phyloP scores from a whole-genome alignment of 208 protist genomes.

The Acanthamoeba castellanii region DNA sequence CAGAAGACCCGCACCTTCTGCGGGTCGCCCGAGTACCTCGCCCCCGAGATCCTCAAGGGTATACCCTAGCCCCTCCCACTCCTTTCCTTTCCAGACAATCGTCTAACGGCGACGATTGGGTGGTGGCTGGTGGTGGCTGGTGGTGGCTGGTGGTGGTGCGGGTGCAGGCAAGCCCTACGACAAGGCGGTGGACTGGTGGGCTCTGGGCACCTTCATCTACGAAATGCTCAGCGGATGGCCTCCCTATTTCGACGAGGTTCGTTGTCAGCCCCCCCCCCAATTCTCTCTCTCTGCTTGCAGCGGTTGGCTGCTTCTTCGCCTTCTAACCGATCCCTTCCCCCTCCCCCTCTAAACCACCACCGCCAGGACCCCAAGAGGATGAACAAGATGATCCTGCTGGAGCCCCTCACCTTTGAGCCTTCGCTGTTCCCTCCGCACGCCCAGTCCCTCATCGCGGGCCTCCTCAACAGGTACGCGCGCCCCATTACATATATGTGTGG shows the following conservation, averaged over 20 bases:
- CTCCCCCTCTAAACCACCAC: no score
- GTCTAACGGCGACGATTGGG: no score
- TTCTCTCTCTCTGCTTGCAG: background rate
- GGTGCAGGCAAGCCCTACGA: slow-evolving; percentile 80
- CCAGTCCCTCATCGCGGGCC: slow-evolving; percentile 78
- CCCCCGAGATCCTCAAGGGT: slow-evolving; percentile 73
- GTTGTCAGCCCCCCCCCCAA: background rate
- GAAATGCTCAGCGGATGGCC: slow-evolving; percentile 83
- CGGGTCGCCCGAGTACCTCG: slow-evolving; percentile 86
- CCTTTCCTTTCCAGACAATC: slow-evolving; percentile 63
- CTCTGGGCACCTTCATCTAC: slow-evolving; percentile 83
- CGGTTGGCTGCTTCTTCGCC: no score
- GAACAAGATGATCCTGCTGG: slow-evolving; percentile 65
- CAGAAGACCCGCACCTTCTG: slow-evolving; percentile 84
- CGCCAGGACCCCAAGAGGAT: slow-evolving; percentile 58
- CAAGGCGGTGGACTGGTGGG: slow-evolving; percentile 89
- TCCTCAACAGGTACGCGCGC: background rate
- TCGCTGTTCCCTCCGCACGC: slow-evolving; percentile 76
- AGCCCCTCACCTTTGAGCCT: slow-evolving; percentile 58
- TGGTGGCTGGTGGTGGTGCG: no score
- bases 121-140: no score
- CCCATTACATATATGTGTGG: no score
- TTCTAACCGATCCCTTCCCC: no score
- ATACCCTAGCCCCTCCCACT: background rate
- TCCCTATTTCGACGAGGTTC: slow-evolving; percentile 37